phyloP scores from a whole-genome alignment of 345 rosid genomes.

The Citropsis articulata region DNA sequence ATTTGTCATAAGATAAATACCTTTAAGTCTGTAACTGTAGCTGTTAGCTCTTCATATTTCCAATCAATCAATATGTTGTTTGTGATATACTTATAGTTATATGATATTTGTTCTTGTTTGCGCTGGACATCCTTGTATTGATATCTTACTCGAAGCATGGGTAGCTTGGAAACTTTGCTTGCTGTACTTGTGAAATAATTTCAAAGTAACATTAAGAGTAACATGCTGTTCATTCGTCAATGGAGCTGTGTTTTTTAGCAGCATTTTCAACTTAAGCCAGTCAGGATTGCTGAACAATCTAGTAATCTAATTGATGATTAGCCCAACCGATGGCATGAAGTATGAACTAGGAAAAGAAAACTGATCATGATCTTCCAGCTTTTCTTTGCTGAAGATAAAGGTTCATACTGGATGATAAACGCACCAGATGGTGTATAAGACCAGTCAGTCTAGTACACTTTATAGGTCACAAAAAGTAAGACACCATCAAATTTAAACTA shows the following conservation, averaged over 20 bases:
- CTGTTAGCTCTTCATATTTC: constrained; percentile 1
- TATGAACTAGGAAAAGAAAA: not conserved
- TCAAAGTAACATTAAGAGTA: not conserved
- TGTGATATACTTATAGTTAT: constrained; percentile 2
- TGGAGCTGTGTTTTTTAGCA: not conserved
- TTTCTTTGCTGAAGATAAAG: not conserved
- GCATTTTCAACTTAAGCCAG: not conserved
- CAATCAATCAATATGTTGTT: not conserved
- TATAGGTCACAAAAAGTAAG: not conserved
- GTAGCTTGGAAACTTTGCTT: not conserved
- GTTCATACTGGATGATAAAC: not conserved
- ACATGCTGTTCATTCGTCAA: not conserved
- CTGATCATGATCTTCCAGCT: not conserved
- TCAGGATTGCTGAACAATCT: not conserved
- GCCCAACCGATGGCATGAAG: not conserved
- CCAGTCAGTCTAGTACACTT: not conserved
- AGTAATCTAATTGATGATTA: not conserved
- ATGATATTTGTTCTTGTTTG: not conserved
- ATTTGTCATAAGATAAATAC: not conserved
- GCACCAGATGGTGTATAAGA: not conserved
- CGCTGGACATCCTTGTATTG: not conserved
- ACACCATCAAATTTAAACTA: not conserved
- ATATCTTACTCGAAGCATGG: not conserved
- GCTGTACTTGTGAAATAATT: not conserved
- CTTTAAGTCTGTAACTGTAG: not conserved